Conservation (phyloP, 495 filamentous ascomycete genomes). For the Penicillium ucsense region DNA sequence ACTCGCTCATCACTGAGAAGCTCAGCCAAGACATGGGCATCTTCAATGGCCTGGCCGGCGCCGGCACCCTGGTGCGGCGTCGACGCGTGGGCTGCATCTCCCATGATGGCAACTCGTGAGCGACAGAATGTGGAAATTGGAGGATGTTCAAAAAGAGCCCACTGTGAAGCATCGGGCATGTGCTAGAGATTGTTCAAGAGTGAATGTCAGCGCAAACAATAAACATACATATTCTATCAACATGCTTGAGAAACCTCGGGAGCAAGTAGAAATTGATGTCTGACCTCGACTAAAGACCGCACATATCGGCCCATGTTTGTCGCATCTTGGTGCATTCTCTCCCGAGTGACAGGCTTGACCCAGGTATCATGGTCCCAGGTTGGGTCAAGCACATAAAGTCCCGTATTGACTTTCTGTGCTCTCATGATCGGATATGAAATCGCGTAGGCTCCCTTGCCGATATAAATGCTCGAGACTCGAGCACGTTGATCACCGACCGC, state of each 20-base stretch:
- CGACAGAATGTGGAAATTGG: conserved; percentile 45
- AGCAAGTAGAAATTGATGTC: neutral
- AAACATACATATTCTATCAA: neutral
- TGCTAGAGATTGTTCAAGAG: conserved; percentile 1
- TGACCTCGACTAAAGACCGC: conserved; percentile 34
- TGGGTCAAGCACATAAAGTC: conserved; percentile 34
- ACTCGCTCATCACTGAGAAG: conserved; percentile 38
- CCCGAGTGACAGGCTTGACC: conserved; percentile 45
- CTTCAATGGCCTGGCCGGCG: conserved; percentile 60
- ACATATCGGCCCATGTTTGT: conserved; percentile 42
- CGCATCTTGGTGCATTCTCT: conserved; percentile 49
- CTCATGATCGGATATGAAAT: conserved; percentile 59
- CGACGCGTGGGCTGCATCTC: conserved; percentile 61
- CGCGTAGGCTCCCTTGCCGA: conserved; percentile 49
- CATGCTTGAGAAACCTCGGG: neutral
- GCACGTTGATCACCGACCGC: conserved; percentile 43
- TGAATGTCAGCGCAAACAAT: neutral
- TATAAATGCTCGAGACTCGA: conserved; percentile 42
- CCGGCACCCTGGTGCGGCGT: conserved; percentile 64
- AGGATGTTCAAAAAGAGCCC: conserved; percentile 56
- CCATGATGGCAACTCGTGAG: conserved; percentile 47
- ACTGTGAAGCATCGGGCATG: conserved; percentile 42
- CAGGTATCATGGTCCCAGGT: conserved; percentile 43
- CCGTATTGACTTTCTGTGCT: conserved; percentile 53
- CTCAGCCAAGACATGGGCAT: conserved; percentile 50